Base-by-base conservation (phyloP, 2,329 filamentous ascomycete species). In the Fusarium sp. region DNA sequence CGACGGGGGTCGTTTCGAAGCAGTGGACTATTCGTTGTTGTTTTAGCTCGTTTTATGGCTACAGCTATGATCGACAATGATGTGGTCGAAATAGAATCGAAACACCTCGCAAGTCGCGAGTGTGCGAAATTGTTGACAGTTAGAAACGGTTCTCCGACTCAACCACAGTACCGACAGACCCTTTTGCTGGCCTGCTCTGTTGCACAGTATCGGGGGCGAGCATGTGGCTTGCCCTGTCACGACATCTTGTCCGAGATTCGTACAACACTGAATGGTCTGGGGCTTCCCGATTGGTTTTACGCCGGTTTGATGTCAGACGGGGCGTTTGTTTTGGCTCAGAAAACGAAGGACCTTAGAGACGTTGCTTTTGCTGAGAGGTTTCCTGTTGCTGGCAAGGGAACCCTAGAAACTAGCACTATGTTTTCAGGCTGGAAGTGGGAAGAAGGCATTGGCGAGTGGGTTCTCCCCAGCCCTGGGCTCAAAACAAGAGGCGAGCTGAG, bases 361-460 rank as follows among this genome's bases (percentile, higher is more conserved):
- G 80, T 88, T 40, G 83, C 82, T 11, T 87, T 85, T 69, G 86
- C 86, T 5, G 87, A 88, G 68, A 80, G 76, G 31, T 76, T 87
- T 26, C 58, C 70, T 22, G 57, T 43, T 8, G 57, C 64, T 22
- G 50, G 53, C 15, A 63, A 60, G 22, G 56, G 54, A 18, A 53
- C 48, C 17, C 39, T 61, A 26, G 54, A 58, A 40, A 50, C 46
- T 8, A 72, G 60, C 24, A 72, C 63, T 11, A 71, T 78, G 7
- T 81, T 80, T 51, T 75, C 77, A 4, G 79, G 79, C 8, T 82
- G 79, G 75, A 71, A 72, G 40, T 82, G 80, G 80, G 80, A 82
- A 49, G 79, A 81, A 40, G 79, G 78, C 18, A 81, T 82, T 26
- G 79, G 80, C 53, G 80, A 82, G 59, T 82, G 80, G 80, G 77